phyloP scores from a whole-genome alignment of 2,329 filamentous ascomycete genomes.

The Aspergillus sp. region DNA sequence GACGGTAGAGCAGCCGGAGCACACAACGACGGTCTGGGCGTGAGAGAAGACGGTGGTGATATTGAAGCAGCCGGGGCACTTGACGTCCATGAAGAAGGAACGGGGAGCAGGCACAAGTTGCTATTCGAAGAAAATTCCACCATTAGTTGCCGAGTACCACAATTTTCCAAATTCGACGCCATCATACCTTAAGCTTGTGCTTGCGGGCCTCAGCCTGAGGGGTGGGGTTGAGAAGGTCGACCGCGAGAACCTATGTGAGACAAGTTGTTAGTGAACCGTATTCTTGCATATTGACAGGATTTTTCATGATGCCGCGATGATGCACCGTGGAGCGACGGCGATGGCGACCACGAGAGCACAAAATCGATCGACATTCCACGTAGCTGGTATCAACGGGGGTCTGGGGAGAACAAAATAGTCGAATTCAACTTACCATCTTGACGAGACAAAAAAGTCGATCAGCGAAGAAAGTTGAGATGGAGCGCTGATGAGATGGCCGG shows the following conservation, averaged over 20 bases:
- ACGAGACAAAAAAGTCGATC: constrained; percentile 41
- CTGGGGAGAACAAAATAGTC: constrained; percentile 8
- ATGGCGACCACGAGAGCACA: constrained; percentile 10
- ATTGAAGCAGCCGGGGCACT: constrained; percentile 99
- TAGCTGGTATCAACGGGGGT: not conserved
- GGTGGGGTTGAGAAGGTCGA: constrained; percentile 99
- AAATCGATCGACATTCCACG: not conserved
- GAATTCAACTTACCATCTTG: constrained; percentile 43
- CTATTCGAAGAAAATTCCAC: constrained; percentile 45
- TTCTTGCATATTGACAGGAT: not conserved
- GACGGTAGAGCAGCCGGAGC: constrained; percentile 98
- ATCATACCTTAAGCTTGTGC: constrained; percentile 99
- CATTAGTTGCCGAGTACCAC: constrained; percentile 5
- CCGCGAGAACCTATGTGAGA: constrained; percentile 85
- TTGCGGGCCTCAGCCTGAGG: constrained; percentile 97
- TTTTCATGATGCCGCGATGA: constrained; percentile 3
- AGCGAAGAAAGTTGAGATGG: constrained; percentile 39
- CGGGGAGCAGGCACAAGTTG: constrained; percentile 92
- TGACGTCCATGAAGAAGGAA: constrained; percentile 99
- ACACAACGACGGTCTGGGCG: constrained; percentile 99
- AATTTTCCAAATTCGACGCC: not conserved
- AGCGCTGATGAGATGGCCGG: constrained; percentile 45
- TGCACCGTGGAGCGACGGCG: constrained; percentile 1
- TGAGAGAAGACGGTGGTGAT: constrained; percentile 99
- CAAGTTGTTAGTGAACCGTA: constrained; percentile 19